phyloP scores from a whole-genome alignment of 2,329 filamentous ascomycete genomes.

The Tolypocladium guangdongense region DNA sequence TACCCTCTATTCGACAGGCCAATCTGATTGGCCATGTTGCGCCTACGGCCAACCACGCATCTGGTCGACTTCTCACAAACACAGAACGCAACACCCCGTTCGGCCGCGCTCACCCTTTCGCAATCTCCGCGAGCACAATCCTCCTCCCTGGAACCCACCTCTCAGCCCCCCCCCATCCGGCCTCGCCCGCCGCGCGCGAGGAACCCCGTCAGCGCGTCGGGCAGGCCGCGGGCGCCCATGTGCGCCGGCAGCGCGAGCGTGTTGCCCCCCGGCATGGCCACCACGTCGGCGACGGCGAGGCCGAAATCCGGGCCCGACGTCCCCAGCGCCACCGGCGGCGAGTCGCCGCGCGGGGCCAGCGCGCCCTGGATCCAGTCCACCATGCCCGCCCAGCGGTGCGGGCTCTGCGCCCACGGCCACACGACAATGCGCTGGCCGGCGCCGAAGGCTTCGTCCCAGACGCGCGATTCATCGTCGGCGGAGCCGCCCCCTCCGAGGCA shows the following conservation, averaged over 20 bases:
- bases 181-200: background rate
- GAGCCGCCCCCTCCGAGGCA: background rate
- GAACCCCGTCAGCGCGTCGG: background rate
- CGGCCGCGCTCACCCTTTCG: too few species aligned
- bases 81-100: background rate
- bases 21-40: background rate
- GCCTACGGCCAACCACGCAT: background rate
- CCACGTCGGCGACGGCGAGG: background rate
- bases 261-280: slow-evolving; percentile 2
- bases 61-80: background rate
- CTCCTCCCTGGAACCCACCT: background rate
- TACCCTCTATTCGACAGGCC: too few species aligned
- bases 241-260: slow-evolving; percentile 2
- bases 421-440: background rate
- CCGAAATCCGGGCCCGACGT: slow-evolving; percentile 1
- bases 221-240: background rate
- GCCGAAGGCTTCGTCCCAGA: background rate
- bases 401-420: background rate
- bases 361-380: background rate
- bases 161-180: background rate
- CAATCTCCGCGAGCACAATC: background rate
- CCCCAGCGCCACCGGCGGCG: background rate
- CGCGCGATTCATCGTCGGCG: background rate
- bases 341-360: background rate
- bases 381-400: background rate